phyloP scores from a whole-genome alignment of 2,329 filamentous ascomycete genomes.

The Arthrinium puccinioides region DNA sequence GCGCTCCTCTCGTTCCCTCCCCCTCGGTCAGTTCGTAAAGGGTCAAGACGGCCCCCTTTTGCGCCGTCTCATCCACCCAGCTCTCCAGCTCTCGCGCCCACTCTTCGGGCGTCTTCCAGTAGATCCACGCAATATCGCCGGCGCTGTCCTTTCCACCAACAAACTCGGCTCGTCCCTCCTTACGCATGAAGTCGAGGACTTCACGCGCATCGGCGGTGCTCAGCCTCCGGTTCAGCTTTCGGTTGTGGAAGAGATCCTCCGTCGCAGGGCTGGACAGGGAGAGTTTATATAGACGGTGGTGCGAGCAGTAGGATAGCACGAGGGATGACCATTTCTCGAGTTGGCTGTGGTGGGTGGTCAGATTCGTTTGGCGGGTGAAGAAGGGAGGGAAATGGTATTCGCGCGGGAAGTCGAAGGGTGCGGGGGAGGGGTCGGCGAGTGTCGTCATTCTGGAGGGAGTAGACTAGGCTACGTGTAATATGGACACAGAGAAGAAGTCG shows the following conservation, averaged over 20 bases:
- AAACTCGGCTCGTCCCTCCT: slow-evolving; percentile 60
- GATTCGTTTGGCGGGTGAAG: slow-evolving; percentile 75
- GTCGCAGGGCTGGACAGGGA: slow-evolving; percentile 42
- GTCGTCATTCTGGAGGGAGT: no score
- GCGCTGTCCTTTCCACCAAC: slow-evolving; percentile 31
- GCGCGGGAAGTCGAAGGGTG: slow-evolving; percentile 52
- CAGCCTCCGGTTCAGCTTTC: slow-evolving; percentile 43
- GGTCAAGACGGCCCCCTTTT: slow-evolving; percentile 83
- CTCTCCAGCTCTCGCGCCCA: slow-evolving; percentile 74
- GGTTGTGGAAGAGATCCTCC: slow-evolving; percentile 51
- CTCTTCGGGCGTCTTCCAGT: slow-evolving; percentile 82
- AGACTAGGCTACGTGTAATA: no score
- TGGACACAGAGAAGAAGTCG: no score
- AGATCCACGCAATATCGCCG: slow-evolving; percentile 63
- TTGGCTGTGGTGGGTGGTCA: slow-evolving; percentile 66
- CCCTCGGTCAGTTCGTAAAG: slow-evolving; percentile 87
- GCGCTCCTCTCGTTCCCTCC: slow-evolving; percentile 66
- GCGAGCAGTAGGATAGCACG: slow-evolving; percentile 74
- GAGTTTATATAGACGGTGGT: slow-evolving; percentile 71
- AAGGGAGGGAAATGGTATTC: slow-evolving; percentile 76
- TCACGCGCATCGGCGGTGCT: slow-evolving; percentile 44
- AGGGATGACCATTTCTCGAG: slow-evolving; percentile 81
- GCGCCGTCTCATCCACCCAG: slow-evolving; percentile 83
- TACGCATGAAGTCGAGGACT: slow-evolving; percentile 52
- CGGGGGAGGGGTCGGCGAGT: no score